A percentile compares a stretch with the other conserved stretches of the same genome.
Conservation (phyloP, 495 filamentous ascomycete species). For the Penicillium cataractarum region DNA sequence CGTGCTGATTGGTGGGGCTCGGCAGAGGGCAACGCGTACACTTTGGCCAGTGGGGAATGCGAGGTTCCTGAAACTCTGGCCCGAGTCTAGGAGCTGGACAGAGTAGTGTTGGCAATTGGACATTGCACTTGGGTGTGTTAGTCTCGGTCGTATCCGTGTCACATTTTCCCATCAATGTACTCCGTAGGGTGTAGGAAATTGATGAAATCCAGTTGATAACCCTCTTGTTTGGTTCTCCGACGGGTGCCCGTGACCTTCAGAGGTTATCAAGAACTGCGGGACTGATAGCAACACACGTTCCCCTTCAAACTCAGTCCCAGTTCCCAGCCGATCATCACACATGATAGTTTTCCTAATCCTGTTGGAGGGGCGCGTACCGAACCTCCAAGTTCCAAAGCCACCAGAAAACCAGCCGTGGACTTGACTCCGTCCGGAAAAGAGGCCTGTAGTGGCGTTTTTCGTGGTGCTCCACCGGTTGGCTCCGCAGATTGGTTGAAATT, state of each 20-base stretch:
- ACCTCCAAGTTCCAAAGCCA: background rate
- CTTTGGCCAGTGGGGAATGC: slow-evolving; percentile 19
- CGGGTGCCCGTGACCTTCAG: background rate
- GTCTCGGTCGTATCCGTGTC: slow-evolving; percentile 6
- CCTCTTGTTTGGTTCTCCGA: background rate
- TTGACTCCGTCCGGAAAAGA: background rate
- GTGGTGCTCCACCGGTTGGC: slow-evolving; percentile 11
- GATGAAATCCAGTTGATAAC: too few relatives aligned
- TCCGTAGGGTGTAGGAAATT: too few relatives aligned
- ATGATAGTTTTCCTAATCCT: slow-evolving; percentile 2
- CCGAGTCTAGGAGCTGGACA: too few relatives aligned
- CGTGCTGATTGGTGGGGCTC: slow-evolving; percentile 25
- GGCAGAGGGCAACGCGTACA: slow-evolving; percentile 29
- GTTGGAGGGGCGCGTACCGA: background rate
- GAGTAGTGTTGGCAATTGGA: too few relatives aligned
- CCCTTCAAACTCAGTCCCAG: slow-evolving; percentile 6
- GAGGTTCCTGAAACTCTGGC: slow-evolving; percentile 13
- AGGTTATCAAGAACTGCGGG: too few relatives aligned
- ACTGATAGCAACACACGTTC: background rate
- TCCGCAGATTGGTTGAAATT: slow-evolving; percentile 26
- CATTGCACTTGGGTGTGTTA: background rate
- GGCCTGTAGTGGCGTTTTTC: background rate
- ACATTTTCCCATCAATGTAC: background rate
- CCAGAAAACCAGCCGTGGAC: background rate
- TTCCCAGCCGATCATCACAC: background rate